These are phyloP conservation scores for Pseudonitzschia delicatissima DNA, from an alignment of 108 stramenopile species.

Conservation along the genomic window DNA sequence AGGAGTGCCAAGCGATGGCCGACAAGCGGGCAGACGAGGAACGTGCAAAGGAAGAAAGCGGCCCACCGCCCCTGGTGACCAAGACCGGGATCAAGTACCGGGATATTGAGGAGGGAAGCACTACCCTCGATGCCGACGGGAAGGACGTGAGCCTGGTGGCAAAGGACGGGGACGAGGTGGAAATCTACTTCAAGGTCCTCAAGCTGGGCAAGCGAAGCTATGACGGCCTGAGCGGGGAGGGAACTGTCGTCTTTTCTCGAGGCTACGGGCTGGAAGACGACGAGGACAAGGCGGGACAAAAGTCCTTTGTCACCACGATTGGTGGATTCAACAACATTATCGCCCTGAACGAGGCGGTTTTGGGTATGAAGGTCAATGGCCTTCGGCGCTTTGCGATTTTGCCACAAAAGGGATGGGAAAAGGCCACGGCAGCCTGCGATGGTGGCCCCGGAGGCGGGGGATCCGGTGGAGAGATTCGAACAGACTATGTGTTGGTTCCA, in stretches of 20 bases:
- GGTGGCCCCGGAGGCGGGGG: constrained; percentile 83
- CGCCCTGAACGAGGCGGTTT: constrained; percentile 70
- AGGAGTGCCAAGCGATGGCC: constrained; percentile 83
- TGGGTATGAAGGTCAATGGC: constrained; percentile 62
- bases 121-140: neutral
- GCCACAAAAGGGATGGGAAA: constrained; percentile 83
- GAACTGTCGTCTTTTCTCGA: constrained; percentile 79
- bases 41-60: constrained; percentile 31
- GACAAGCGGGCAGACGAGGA: constrained; percentile 40
- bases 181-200: constrained; percentile 70
- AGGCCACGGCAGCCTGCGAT: constrained; percentile 64
- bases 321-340: constrained; percentile 51
- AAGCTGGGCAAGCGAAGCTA: constrained; percentile 84
- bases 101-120: constrained; percentile 44
- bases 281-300: constrained; percentile 61
- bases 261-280: constrained; percentile 85
- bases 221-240: constrained; percentile 85
- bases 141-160: constrained; percentile 11
- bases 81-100: constrained; percentile 49
- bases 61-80: constrained; percentile 39
- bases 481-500: constrained; percentile 66
- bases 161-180: constrained; percentile 54
- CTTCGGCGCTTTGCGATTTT: constrained; percentile 64
- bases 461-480: constrained; percentile 73
- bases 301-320: constrained; percentile 55